Base-by-base conservation (phyloP, 495 filamentous ascomycete genomes). In the Hyphodiscus hymeniophilus region DNA sequence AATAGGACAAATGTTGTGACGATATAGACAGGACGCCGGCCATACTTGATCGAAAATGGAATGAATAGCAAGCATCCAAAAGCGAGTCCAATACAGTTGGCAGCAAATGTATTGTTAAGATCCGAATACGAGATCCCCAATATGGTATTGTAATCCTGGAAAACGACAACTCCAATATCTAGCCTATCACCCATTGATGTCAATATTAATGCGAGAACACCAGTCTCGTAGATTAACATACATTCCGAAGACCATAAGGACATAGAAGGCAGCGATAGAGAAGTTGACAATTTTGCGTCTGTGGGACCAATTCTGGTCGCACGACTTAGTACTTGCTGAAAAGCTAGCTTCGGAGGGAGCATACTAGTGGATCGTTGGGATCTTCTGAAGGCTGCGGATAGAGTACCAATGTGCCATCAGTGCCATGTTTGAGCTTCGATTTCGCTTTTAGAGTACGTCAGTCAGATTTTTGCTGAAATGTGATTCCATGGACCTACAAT, bases 341-440 rank as follows among this genome's bases (percentile, higher is more conserved):
- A 21, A 23, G 30, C 5, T 8, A 13, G 38, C 6, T 17, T 45
- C 11, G 10, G 21, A 20, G 20, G n/a, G n/a, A n/a, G n/a, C n/a
- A n/a, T 22, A 47, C 45, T 34, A 81, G 58, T 7, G 77, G 79
- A 51, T 81, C 78, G 47, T 80, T 73, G 4, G 76, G 77, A 45
- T 83, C 75, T 32, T 62, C 58, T 0, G 74, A 79, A 2, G 78
- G 79, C 2, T 68, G 61, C 0, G 79, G 79, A 33, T 81, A 66
- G 23, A 81, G 52, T 18, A 81, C 64, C 46, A 66, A 30, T 7
- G 26, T 20, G 42, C 26, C 42, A 33, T 45, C 18, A n/a, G n/a
- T n/a, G n/a, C 42, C 21, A 8, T n/a, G 22, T 20, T n/a, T 12
- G 40, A 43, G 30, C 26, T n/a, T 5, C 40, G 20, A 21, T 7